These are phyloP conservation scores for Noccaea bulbosa DNA, from an alignment of 345 rosid genomes.

Conservation along the genomic window DNA sequence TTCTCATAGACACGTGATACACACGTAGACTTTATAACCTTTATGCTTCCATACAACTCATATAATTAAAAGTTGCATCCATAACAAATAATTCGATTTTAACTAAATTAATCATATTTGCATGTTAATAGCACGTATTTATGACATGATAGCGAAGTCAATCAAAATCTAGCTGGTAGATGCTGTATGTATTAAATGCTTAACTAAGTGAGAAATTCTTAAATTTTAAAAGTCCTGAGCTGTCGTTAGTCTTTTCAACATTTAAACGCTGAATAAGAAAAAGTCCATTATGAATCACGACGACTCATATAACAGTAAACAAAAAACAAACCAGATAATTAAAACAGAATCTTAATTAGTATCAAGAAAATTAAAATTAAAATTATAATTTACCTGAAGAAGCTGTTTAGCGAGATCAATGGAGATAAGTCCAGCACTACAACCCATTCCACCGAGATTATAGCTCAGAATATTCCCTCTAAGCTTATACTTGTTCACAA, in stretches of 20 bases:
- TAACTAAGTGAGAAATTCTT: conserved; percentile 9
- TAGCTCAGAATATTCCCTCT: conserved; percentile 53
- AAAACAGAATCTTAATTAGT: conserved; percentile 8
- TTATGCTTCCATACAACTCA: conserved; percentile 30
- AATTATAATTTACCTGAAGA: conserved; percentile 48
- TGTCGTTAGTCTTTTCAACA: conserved; percentile 27
- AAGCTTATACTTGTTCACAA: conserved; percentile 56
- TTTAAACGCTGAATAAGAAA: conserved; percentile 3
- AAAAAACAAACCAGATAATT: not conserved
- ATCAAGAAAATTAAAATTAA: not conserved
- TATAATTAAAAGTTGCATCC: conserved; percentile 10
- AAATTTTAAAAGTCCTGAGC: conserved; percentile 18
- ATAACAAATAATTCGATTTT: conserved; percentile 7
- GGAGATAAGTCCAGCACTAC: conserved; percentile 62
- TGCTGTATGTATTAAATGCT: conserved; percentile 26
- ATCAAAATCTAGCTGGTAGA: conserved; percentile 6
- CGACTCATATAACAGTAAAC: conserved; percentile 25
- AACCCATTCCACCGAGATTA: conserved; percentile 69
- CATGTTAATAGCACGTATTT: conserved; percentile 15
- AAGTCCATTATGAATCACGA: conserved; percentile 15
- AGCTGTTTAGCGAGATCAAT: conserved; percentile 65
- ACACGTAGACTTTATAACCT: conserved; percentile 16
- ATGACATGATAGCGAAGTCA: conserved; percentile 30
- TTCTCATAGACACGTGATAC: conserved; percentile 35
- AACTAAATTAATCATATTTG: not conserved